Conservation (phyloP, 1,284 basidiomycete species). For the Trametes hirsuta region DNA sequence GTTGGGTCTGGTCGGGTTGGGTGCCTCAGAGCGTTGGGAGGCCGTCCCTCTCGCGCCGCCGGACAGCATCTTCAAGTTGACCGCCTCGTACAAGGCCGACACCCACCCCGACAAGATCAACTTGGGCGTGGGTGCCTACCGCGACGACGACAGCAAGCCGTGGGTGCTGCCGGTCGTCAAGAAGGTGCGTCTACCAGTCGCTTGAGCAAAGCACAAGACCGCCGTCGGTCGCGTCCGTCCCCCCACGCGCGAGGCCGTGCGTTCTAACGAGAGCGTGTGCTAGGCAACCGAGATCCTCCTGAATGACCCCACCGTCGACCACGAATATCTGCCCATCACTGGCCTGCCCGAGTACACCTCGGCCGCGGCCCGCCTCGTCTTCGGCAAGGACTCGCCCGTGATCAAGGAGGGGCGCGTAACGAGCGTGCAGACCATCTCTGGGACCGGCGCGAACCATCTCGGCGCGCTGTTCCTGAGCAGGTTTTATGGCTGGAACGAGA, state of each 20-base stretch:
- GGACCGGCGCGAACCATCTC: constrained; percentile 95
- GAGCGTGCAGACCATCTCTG: constrained; percentile 91
- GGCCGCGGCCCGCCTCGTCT: constrained; percentile 82
- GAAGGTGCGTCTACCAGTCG: constrained; percentile 56
- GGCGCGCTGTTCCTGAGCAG: constrained; percentile 87
- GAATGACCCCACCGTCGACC: constrained; percentile 77
- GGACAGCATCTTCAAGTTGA: constrained; percentile 93
- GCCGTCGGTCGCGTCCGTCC: too few relatives aligned
- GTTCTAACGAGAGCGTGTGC: background rate
- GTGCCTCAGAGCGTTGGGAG: constrained; percentile 65
- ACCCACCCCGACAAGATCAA: constrained; percentile 85
- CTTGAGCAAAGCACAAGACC: too few relatives aligned
- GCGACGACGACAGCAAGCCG: constrained; percentile 84
- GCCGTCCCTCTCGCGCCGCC: constrained; percentile 80
- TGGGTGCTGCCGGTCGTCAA: constrained; percentile 94
- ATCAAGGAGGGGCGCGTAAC: constrained; percentile 72
- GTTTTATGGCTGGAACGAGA: constrained; percentile 76
- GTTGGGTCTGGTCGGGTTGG: background rate
- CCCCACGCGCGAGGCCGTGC: background rate
- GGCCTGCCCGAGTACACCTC: constrained; percentile 83
- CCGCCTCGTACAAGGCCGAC: constrained; percentile 87
- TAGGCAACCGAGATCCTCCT: constrained; percentile 79
- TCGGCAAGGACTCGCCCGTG: constrained; percentile 76
- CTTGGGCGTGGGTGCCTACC: constrained; percentile 89
- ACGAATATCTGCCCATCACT: constrained; percentile 94